phyloP scores from a whole-genome alignment of 2,329 filamentous ascomycete genomes.

The Ascochyta lentis region DNA sequence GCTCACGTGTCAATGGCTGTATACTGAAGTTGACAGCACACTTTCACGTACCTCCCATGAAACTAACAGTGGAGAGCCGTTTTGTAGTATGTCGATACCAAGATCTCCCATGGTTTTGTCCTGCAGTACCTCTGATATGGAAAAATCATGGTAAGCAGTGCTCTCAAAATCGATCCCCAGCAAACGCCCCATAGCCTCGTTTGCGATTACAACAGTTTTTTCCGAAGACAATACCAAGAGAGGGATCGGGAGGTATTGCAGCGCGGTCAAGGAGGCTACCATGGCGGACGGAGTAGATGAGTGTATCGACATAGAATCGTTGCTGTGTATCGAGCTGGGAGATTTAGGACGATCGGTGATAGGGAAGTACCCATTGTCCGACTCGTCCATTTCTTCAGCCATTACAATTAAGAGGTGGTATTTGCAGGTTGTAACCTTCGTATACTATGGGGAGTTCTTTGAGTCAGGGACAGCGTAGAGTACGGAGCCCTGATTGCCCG shows the following conservation, averaged over 20 bases:
- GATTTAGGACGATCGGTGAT: constrained; percentile 31
- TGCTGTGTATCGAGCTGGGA: constrained; percentile 42
- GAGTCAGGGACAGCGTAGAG: background rate
- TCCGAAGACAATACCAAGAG: constrained; percentile 70
- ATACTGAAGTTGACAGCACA: background rate
- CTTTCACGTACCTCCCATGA: constrained; percentile 55
- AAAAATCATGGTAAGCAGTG: constrained; percentile 51
- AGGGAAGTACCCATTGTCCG: constrained; percentile 41
- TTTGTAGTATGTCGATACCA: constrained; percentile 75
- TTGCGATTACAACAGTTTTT: constrained; percentile 76
- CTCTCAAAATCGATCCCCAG: constrained; percentile 63
- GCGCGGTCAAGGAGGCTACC: constrained; percentile 53
- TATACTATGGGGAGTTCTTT: background rate
- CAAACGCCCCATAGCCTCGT: constrained; percentile 76
- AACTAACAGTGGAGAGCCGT: constrained; percentile 62
- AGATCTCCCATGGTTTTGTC: constrained; percentile 73
- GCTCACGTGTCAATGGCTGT: constrained; percentile 18
- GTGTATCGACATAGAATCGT: constrained; percentile 39
- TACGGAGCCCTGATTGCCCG: constrained; percentile 3
- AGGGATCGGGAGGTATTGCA: constrained; percentile 78
- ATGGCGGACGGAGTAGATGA: constrained; percentile 38
- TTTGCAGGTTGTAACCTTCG: background rate
- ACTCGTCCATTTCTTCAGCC: constrained; percentile 28
- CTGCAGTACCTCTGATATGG: constrained; percentile 65
- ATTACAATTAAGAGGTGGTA: constrained; percentile 23